phyloP scores from a whole-genome alignment of 2,329 filamentous ascomycete genomes.

The Nemania sp. region DNA sequence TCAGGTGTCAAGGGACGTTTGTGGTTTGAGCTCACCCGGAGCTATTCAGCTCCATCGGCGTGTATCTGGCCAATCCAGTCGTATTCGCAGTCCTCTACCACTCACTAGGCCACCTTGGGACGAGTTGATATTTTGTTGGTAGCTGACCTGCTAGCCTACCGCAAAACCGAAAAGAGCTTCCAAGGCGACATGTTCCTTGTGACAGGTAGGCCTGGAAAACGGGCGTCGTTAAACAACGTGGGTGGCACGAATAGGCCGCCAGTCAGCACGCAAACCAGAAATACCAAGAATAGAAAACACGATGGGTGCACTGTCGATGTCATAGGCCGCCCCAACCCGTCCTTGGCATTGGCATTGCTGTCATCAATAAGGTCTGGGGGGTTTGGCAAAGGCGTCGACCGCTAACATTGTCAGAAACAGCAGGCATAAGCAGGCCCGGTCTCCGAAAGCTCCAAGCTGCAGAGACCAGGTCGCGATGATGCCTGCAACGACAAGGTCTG shows the following conservation, averaged over 20 bases:
- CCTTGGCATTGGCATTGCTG: background rate
- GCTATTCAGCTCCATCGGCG: background rate
- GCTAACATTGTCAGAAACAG: background rate
- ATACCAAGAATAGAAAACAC: background rate
- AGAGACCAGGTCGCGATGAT: background rate
- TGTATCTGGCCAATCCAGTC: background rate
- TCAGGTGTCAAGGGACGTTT: background rate
- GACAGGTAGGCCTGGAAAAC: background rate
- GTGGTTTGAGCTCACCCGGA: background rate
- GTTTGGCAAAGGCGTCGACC: background rate
- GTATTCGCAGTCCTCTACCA: background rate
- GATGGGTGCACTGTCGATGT: background rate
- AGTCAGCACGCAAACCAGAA: conserved; percentile 13
- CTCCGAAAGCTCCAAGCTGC: conserved; percentile 10
- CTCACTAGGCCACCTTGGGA: background rate
- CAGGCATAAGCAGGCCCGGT: background rate
- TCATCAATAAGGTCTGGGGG: conserved; percentile 4
- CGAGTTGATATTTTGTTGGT: background rate
- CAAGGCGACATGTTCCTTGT: background rate
- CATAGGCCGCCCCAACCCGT: conserved; percentile 3
- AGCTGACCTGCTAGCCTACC: background rate
- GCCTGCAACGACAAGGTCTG: background rate
- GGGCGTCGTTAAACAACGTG: background rate
- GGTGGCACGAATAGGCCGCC: background rate
- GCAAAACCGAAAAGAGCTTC: background rate